Conservation (phyloP, 208 protist genomes). For the Trypanosoma platydactyli region DNA sequence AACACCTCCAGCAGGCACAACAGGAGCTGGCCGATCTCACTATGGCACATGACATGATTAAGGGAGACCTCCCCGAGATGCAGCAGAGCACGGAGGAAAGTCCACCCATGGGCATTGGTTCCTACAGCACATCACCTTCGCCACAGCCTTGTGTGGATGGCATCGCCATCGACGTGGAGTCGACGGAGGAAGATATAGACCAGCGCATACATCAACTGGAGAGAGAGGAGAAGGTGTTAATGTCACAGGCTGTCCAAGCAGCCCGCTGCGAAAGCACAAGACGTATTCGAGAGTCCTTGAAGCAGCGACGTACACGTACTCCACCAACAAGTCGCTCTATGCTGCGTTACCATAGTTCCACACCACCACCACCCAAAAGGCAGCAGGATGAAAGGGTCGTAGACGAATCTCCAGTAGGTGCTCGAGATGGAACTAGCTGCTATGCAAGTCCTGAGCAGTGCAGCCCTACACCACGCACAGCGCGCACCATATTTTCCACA, state of each 20-base stretch:
- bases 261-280: slow-evolving; percentile 63
- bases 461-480: slow-evolving; percentile 29
- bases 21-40: slow-evolving; percentile 66
- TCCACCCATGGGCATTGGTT: slow-evolving; percentile 7
- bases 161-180: slow-evolving; percentile 27
- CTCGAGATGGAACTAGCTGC: not conserved
- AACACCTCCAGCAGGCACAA: slow-evolving; percentile 37
- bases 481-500: slow-evolving; percentile 22
- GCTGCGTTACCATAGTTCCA: slow-evolving; percentile 7
- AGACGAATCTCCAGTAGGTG: slow-evolving; percentile 12
- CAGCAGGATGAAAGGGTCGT: not conserved
- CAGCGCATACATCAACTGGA: slow-evolving; percentile 56
- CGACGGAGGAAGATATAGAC: slow-evolving; percentile 54
- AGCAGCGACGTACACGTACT: slow-evolving; percentile 27
- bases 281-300: slow-evolving; percentile 61
- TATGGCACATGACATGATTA: slow-evolving; percentile 73
- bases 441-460: slow-evolving; percentile 14
- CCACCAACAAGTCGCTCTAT: slow-evolving; percentile 22
- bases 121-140: slow-evolving; percentile 34
- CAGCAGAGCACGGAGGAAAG: slow-evolving; percentile 3
- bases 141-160: slow-evolving; percentile 38
- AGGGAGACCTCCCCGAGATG: slow-evolving; percentile 51
- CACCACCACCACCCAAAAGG: slow-evolving; percentile 2
- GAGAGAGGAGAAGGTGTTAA: slow-evolving; percentile 59
- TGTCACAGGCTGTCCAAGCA: slow-evolving; percentile 50